Evolutionary conservation across 2,329 filamentous ascomycete genomes (phyloP).

Genomic region (Plectosphaerella sp.): DNA sequence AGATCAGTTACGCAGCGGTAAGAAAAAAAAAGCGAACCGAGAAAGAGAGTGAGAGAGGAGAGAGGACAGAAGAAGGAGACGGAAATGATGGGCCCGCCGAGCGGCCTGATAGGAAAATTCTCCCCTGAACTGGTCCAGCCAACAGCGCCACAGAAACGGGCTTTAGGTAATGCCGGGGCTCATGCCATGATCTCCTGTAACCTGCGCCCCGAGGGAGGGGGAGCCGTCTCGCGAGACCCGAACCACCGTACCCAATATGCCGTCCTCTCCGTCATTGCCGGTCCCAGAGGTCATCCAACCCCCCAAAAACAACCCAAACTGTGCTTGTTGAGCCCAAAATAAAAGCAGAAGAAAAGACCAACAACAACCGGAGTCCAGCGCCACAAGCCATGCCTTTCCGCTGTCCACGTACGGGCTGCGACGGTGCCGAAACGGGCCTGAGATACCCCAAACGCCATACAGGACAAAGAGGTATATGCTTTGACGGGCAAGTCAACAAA

Average conservation of each 20-base stretch:
- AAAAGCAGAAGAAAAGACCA: background rate
- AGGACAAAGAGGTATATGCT: constrained; percentile 39
- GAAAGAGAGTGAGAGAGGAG: constrained; percentile 25
- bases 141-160: constrained; percentile 35
- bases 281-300: constrained; percentile 20
- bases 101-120: constrained; percentile 20
- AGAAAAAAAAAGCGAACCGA: background rate
- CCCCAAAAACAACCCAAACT: constrained; percentile 3
- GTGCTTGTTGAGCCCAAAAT: background rate
- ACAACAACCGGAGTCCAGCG: background rate
- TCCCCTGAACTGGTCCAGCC: constrained; percentile 45
- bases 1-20: constrained; percentile 16
- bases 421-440: background rate
- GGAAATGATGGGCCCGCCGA: background rate
- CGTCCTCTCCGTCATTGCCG: constrained; percentile 36
- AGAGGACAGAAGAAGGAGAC: constrained; percentile 29
- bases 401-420: constrained; percentile 4
- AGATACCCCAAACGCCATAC: constrained; percentile 5
- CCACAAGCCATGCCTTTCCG: constrained; percentile 8
- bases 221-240: constrained; percentile 30
- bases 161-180: constrained; percentile 35
- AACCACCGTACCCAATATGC: constrained; percentile 22
- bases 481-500: constrained; percentile 16
- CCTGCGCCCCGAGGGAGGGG: constrained; percentile 17
- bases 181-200: constrained; percentile 23